phyloP scores from a whole-genome alignment of 1,284 basidiomycete species.

The Schizophyllum amplum region DNA sequence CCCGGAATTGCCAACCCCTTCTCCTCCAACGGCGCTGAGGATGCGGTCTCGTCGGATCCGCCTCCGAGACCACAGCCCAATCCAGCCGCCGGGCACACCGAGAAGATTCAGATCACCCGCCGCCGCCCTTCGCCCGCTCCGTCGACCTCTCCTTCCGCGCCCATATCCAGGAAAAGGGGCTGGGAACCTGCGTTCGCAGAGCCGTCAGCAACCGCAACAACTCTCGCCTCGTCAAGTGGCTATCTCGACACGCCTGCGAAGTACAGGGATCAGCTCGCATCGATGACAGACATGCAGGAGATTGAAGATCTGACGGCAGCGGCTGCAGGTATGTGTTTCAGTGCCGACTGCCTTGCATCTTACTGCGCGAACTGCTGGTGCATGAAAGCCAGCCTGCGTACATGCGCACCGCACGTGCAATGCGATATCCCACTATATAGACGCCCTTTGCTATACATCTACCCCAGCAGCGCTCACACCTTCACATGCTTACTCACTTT shows the following conservation, averaged over 20 bases:
- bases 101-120: conserved; percentile 10
- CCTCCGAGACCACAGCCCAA: conserved; percentile 17
- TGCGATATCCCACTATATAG: too few species aligned
- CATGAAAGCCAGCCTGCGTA: background rate
- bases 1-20: conserved; percentile 64
- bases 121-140: conserved; percentile 24
- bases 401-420: conserved; percentile 15
- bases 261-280: conserved; percentile 39
- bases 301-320: conserved; percentile 25
- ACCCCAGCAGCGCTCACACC: conserved; percentile 11
- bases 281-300: conserved; percentile 23
- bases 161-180: conserved; percentile 51
- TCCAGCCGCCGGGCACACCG: conserved; percentile 17
- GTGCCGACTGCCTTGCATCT: conserved; percentile 29
- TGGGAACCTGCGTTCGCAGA: conserved; percentile 59
- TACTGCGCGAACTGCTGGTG: background rate
- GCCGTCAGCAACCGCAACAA: conserved; percentile 42
- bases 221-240: conserved; percentile 44
- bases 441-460: conserved; percentile 9
- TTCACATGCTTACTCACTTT: conserved; percentile 13
- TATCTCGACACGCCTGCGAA: conserved; percentile 61
- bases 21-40: conserved; percentile 13
- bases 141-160: conserved; percentile 22
- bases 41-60: conserved; percentile 8
- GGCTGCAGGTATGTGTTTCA: conserved; percentile 27